A percentile compares a stretch with the other conserved stretches of the same genome.
These are phyloP conservation scores for Ophidiomyces ophidiicola DNA, from an alignment of 2,329 filamentous ascomycete species.

Conservation along the genomic window DNA sequence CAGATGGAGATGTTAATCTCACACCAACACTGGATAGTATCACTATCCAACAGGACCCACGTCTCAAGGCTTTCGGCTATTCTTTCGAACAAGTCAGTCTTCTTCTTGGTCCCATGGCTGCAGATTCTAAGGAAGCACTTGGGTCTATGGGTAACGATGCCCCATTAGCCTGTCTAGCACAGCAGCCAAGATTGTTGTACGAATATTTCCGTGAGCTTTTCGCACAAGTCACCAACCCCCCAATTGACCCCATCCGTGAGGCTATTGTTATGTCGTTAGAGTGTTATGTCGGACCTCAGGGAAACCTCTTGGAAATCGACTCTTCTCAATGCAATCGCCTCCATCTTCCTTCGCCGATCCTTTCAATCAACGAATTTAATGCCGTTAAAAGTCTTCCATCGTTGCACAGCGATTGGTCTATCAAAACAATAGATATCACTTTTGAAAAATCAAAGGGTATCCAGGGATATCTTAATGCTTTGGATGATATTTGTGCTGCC, in stretches of 20 bases:
- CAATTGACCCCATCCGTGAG: constrained; percentile 93
- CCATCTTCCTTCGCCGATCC: constrained; percentile 73
- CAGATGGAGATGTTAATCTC: constrained; percentile 48
- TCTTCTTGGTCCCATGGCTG: constrained; percentile 86
- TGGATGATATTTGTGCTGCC: constrained; percentile 79
- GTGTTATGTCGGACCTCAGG: constrained; percentile 91
- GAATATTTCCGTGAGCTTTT: constrained; percentile 98
- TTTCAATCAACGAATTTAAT: constrained; percentile 85
- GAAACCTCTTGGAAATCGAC: constrained; percentile 90
- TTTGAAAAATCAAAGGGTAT: constrained; percentile 78
- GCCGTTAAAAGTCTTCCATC: constrained; percentile 64
- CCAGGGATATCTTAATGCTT: constrained; percentile 70
- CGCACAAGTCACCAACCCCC: constrained; percentile 93
- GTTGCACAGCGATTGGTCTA: constrained; percentile 67
- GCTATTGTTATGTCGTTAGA: constrained; percentile 97
- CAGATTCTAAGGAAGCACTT: constrained; percentile 91
- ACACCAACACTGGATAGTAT: constrained; percentile 53
- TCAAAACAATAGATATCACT: constrained; percentile 82
- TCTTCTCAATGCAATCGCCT: constrained; percentile 75
- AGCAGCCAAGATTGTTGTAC: constrained; percentile 75
- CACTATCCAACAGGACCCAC: constrained; percentile 69
- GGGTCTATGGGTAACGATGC: constrained; percentile 98
- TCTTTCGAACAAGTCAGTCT: constrained; percentile 91
- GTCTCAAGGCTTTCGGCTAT: constrained; percentile 80
- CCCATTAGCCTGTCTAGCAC: constrained; percentile 80